Evolutionary conservation across 1,284 basidiomycete species (phyloP).

Genomic region (Veloboletus limbatus): DNA sequence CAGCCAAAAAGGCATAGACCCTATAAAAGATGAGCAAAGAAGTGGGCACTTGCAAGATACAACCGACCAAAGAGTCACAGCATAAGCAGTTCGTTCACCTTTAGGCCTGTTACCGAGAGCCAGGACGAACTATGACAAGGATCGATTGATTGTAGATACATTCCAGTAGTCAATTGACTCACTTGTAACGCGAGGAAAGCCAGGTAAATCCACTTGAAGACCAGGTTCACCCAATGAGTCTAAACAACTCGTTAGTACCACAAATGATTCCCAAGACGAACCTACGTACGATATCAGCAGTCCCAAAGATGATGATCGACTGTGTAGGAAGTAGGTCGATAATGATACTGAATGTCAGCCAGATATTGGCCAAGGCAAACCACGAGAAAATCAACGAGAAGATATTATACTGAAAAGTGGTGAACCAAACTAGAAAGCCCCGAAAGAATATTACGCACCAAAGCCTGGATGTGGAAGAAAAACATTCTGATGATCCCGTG

Average conservation of each 20-base stretch:
- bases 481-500: slow-evolving; percentile 89
- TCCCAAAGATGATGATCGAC: slow-evolving; percentile 70
- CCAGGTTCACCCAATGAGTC: slow-evolving; percentile 91
- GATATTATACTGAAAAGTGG: slow-evolving; percentile 60
- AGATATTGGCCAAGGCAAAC: slow-evolving; percentile 92
- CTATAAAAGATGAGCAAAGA: slow-evolving; percentile 38
- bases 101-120: slow-evolving; percentile 96
- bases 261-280: background rate
- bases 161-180: background rate
- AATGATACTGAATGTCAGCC: slow-evolving; percentile 96
- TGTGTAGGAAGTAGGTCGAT: slow-evolving; percentile 81
- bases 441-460: slow-evolving; percentile 48
- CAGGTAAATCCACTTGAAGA: slow-evolving; percentile 85
- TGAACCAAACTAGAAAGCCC: background rate
- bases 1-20: slow-evolving; percentile 75
- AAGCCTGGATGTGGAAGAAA: slow-evolving; percentile 91
- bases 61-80: slow-evolving; percentile 72
- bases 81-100: slow-evolving; percentile 84
- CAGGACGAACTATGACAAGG: slow-evolving; percentile 72
- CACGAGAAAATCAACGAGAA: slow-evolving; percentile 84
- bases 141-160: background rate
- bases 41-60: background rate
- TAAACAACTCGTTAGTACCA: slow-evolving; percentile 32
- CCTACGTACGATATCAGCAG: slow-evolving; percentile 53
- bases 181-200: slow-evolving; percentile 75